Evolutionary conservation across 805 yeast genomes (phyloP).

Genomic region (Kregervanrija pseudodelftensis): DNA sequence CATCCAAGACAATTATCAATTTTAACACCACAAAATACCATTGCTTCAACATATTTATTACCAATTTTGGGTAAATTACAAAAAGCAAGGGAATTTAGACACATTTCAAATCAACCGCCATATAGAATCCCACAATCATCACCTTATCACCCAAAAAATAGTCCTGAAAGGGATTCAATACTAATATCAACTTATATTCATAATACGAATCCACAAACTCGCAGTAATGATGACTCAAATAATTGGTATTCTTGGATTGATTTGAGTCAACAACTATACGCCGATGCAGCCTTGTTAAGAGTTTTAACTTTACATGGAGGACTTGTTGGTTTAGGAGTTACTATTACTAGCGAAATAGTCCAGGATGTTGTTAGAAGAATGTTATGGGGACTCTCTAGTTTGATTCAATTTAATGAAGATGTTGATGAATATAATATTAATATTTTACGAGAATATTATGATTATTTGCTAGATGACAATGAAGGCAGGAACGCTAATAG

Average conservation of each 20-base stretch:
- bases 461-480: conserved; percentile 1
- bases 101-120: conserved; percentile 25
- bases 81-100: conserved; percentile 22
- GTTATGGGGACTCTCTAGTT: conserved; percentile 21
- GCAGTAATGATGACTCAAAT: conserved; percentile 13
- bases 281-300: conserved; percentile 32
- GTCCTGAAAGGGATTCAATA: conserved; percentile 16
- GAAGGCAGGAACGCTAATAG: conserved; percentile 1
- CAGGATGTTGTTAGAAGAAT: conserved; percentile 27
- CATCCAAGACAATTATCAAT: no score
- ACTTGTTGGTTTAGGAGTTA: conserved; percentile 17
- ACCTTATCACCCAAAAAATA: conserved; percentile 25
- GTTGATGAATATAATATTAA: conserved; percentile 1
- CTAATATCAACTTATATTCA: conserved; percentile 20
- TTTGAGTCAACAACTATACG: conserved; percentile 31
- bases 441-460: not conserved
- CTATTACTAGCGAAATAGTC: conserved; percentile 19
- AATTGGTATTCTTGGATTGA: conserved; percentile 32
- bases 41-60: conserved; percentile 1
- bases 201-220: conserved; percentile 18
- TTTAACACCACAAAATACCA: no score
- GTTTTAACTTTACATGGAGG: conserved; percentile 26
- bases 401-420: conserved; percentile 13
- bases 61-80: conserved; percentile 13
- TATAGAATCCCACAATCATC: conserved; percentile 23